Evolutionary conservation across 768 basidiomycete species (phyloP), one percentile per base, ranked within the genome.

Genomic region (Suillus lakei): DNA sequence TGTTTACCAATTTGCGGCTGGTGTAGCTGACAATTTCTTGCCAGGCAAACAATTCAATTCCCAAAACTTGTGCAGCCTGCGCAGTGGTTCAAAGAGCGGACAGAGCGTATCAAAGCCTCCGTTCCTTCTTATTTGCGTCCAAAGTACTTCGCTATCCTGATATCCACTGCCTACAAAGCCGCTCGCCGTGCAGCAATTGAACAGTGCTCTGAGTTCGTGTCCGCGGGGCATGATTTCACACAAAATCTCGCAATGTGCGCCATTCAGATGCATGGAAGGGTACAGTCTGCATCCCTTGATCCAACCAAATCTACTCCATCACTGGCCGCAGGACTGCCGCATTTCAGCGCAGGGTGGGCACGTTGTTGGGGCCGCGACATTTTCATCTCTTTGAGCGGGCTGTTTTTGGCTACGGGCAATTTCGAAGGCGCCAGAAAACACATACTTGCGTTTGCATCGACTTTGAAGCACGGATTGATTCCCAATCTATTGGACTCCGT

Each of bases 311-410:
- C 85, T 2, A 90, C 88, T 1, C 90, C 98, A 5, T 94, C 92
- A 4, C 83, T 99, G 39, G 96, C 98, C 12, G 98, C 98, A 30
- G 98, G 98, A 23, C 81, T 99, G 34, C 96, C 98, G 6, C 98
- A 99, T 78, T 99, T 99, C 74, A 83, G 93, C 1, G 81, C 91
- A 9, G 90, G 91, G 6, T 99, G 98, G 98, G 96, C 96, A 16
- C 85, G 98, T 59, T 95, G 93, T 74, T 99, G 98, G 98, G 98
- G 98, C 3, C 88, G 98, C 26, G 92, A 95, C 71, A 90, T 94
- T 2, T 98, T 97, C 78, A 98, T 98, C 74, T 97, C 95, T 3
- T 79, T 98, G 23, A 88, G 95, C 64, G 98, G 98, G 1, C 82
- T 99, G 43, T 97, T 99, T 81, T 81, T 99, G 73, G 91, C 95